phyloP scores from a whole-genome alignment of 2,329 filamentous ascomycete species.

The Didymella glomerata region DNA sequence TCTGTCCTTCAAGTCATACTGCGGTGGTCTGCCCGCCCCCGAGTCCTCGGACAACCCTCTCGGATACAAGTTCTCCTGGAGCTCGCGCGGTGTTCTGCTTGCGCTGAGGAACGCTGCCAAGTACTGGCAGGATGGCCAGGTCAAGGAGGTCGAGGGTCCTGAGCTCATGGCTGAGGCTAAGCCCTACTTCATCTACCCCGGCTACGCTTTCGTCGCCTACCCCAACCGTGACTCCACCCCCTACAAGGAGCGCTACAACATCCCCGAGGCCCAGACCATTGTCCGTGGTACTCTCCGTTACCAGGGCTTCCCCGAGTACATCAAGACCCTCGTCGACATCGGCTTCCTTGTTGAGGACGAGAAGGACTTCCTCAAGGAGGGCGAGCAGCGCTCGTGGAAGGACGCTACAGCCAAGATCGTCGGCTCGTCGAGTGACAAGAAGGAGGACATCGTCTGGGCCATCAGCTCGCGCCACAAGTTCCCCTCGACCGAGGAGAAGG shows the following conservation, averaged over 20 bases:
- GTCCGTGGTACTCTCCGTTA: constrained; percentile 86
- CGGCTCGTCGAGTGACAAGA: constrained; percentile 69
- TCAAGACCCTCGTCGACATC: constrained; percentile 86
- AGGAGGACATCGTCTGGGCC: constrained; percentile 75
- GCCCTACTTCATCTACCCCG: constrained; percentile 89
- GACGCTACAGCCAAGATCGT: constrained; percentile 83
- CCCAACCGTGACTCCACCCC: constrained; percentile 89
- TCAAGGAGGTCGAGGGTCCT: constrained; percentile 63
- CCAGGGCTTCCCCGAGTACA: constrained; percentile 88
- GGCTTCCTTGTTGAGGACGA: constrained; percentile 83
- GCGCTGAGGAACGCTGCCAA: constrained; percentile 86
- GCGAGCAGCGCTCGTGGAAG: constrained; percentile 76
- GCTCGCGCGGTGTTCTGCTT: constrained; percentile 83
- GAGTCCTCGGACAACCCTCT: constrained; percentile 87
- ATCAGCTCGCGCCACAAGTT: constrained; percentile 81
- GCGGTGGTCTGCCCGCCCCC: constrained; percentile 61
- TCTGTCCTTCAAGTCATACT: constrained; percentile 81
- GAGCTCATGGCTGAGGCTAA: constrained; percentile 88
- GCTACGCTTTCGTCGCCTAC: constrained; percentile 90
- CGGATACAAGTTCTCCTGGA: constrained; percentile 87
- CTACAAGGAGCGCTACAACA: constrained; percentile 89
- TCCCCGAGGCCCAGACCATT: constrained; percentile 89
- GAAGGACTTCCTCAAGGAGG: constrained; percentile 68
- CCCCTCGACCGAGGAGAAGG: constrained; percentile 70
- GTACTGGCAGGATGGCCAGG: constrained; percentile 81